Conservation (phyloP, 441 rosid species). For the Dalechampia spathulata region DNA sequence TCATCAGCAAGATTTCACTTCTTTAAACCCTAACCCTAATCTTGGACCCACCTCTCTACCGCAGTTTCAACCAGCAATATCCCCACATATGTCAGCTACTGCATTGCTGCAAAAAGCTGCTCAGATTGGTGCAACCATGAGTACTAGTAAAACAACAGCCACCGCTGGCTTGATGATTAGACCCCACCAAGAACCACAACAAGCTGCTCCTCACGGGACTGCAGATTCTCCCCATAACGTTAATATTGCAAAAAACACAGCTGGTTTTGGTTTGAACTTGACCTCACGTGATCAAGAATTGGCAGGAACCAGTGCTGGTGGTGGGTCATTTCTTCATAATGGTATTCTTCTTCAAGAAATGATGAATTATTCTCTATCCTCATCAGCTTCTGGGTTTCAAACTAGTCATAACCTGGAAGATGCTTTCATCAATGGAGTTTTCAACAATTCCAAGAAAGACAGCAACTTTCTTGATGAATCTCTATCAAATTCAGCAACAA, state of each 20-base stretch:
- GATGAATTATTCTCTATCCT: conserved; percentile 22
- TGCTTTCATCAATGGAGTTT: conserved; percentile 30
- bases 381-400: conserved; percentile 25
- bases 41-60: too few relatives aligned
- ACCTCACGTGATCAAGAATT: conserved; percentile 33
- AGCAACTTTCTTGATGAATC: conserved; percentile 13
- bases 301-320: too few relatives aligned
- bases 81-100: too few relatives aligned
- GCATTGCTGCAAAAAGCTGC: too few relatives aligned
- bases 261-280: conserved; percentile 35
- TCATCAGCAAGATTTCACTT: too few relatives aligned
- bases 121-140: too few relatives aligned
- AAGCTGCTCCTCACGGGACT: conserved; percentile 40
- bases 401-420: conserved; percentile 15
- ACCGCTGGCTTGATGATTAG: conserved; percentile 11
- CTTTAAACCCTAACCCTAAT: too few relatives aligned
- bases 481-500: conserved; percentile 2
- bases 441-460: conserved; percentile 28
- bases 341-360: conserved; percentile 31
- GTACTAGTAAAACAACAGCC: conserved; percentile 26
- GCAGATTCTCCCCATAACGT: conserved; percentile 9
- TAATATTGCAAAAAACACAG: conserved; percentile 1
- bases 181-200: conserved; percentile 24
- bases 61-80: too few relatives aligned
- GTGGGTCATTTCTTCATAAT: conserved; percentile 18